Base-by-base conservation (phyloP, 139 green algal species). In the Spirogloea muscicola region DNA sequence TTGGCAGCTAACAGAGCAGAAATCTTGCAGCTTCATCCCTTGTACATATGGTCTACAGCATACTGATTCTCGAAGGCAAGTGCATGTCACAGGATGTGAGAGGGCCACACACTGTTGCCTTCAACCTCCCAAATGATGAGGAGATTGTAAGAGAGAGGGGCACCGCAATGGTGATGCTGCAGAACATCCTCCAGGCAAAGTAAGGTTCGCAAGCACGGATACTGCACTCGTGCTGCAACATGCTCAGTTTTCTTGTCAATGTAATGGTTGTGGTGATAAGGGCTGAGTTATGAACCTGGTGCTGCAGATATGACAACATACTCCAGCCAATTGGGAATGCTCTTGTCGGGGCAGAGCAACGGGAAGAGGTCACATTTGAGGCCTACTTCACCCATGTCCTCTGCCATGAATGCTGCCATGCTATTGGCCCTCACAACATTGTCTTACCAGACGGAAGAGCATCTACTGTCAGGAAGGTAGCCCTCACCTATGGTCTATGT, bases 91-190 rank as follows among this genome's bases (percentile, higher is more conserved):
- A 69, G 60, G 63, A 72, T 40, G 63, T 72, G n/a, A 29, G 4
- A 9, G 63, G 63, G 9, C 37, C 63, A 7, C 63, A 72, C 39
- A 72, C 63, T n/a, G 5, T 72, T 9, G 63, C 63, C 7, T 72
- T 72, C 63, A 63, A 65, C 39, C 63, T 72, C 7, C 63, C 63
- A 27, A 72, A 72, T 63, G 63, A 72, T 31, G 63, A 72, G 63
- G 39, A 40, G 9, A 65, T 72, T 7, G 39, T 62, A 21, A 65
- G 27, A 9, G 46, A 72, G 46, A 7, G 38, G 4, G 63, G 63
- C 9, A 63, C 63, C 9, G 38, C 36, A 6, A 65, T 72, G 63
- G 38, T 65, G 7, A 65, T 72, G 46, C 13, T 72, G 16, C 58
- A 72, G 63, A 72, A 72, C 46, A 40, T 72, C 9, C 25, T 3